A percentile compares a stretch with the other conserved stretches of the same genome.
These are phyloP conservation scores for Cyclanthera cordifolia DNA, from an alignment of 306 rosid genomes.

Conservation along the genomic window DNA sequence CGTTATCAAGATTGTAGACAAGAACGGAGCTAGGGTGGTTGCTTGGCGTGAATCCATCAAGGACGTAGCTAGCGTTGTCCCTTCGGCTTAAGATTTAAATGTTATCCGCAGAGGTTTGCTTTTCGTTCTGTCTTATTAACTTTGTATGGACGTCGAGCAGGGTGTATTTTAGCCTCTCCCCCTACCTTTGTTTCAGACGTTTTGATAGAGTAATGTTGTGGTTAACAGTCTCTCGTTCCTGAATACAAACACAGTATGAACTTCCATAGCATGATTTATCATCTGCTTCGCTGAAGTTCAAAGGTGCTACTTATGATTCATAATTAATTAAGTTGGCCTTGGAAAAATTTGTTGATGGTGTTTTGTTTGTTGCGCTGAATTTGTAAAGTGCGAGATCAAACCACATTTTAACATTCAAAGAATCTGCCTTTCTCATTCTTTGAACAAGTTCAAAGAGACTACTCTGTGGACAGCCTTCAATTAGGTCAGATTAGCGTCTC, in stretches of 20 bases:
- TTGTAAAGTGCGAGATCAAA: too few species aligned
- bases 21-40: constrained; percentile 78
- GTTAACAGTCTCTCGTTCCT: neutral
- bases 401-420: too few species aligned
- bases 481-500: too few species aligned
- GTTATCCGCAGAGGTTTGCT: neutral
- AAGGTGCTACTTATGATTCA: neutral
- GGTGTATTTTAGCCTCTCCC: neutral
- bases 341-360: too few species aligned
- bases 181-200: neutral
- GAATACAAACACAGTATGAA: neutral
- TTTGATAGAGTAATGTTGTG: neutral
- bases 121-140: neutral
- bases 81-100: constrained; percentile 35
- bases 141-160: neutral
- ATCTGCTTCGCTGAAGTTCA: neutral
- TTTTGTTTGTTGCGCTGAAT: neutral
- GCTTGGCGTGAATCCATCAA: constrained; percentile 75
- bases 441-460: too few species aligned
- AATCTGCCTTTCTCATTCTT: too few species aligned
- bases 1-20: constrained; percentile 88
- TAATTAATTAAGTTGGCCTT: neutral
- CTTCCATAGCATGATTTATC: constrained; percentile 5
- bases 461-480: too few species aligned
- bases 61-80: constrained; percentile 24